phyloP scores from a whole-genome alignment of 2,329 filamentous ascomycete genomes.

The Aphanoascus verrucosus region DNA sequence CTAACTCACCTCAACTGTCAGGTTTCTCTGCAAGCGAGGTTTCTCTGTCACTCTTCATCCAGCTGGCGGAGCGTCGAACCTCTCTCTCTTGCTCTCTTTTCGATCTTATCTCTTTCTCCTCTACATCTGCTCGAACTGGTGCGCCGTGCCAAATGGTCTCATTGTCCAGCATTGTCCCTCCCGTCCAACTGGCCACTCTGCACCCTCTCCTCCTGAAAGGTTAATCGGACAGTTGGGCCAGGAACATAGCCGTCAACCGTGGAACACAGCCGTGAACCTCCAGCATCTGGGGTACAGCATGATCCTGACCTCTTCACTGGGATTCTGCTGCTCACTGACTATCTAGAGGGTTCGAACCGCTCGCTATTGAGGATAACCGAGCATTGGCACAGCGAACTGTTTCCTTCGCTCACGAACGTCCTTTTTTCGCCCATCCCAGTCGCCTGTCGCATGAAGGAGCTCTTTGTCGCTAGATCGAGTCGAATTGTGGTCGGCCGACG shows the following conservation, averaged over 20 bases:
- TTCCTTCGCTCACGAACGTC: neutral
- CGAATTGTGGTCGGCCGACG: neutral
- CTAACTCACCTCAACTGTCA: neutral
- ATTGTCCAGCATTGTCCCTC: conserved; percentile 8
- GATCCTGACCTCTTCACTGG: neutral
- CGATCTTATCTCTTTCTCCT: neutral
- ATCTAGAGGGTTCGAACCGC: neutral
- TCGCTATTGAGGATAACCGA: neutral
- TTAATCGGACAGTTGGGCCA: conserved; percentile 5
- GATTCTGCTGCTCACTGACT: neutral
- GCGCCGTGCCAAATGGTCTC: conserved; percentile 9
- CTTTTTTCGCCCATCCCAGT: neutral
- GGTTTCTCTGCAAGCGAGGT: no score
- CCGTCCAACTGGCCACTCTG: conserved; percentile 2
- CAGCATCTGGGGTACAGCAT: neutral
- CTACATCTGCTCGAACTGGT: neutral
- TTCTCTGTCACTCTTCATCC: no score
- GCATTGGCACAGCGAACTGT: neutral
- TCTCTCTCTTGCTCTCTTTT: neutral
- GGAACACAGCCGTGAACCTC: conserved; percentile 2
- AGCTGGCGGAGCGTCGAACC: no score
- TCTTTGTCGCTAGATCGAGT: neutral
- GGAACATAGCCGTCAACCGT: conserved; percentile 9
- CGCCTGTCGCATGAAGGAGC: neutral
- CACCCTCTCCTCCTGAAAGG: neutral